Base-by-base conservation (phyloP, 2,329 filamentous ascomycete species). In the Ophiostoma montium region DNA sequence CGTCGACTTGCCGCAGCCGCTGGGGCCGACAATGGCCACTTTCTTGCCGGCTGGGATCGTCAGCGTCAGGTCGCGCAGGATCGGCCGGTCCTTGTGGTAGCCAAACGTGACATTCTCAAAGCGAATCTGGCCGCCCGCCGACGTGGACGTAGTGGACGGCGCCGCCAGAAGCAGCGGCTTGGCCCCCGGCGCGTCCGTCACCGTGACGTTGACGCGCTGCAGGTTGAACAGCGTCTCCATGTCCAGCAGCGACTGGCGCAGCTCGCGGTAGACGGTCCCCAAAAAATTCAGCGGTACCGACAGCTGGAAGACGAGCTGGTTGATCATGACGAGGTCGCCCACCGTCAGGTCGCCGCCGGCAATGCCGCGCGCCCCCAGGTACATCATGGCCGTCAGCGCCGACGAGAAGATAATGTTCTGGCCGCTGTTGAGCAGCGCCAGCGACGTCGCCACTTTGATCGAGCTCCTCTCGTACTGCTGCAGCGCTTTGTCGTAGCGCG, bases 171-270 rank as follows among this genome's bases (percentile, higher is more conserved):
- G 66, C 1, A 98, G 72, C 0, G 84, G 73, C 59, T 82, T 80
- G 0, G 90, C 87, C 58, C 84, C 70, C 2, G 82, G 76, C 48
- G 76, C 73, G 58, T 98, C 89, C 58, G 78, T 81, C 61, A 98
- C 84, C 35, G 76, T 79, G 12, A 95, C 82, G 57, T 96, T 94
- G 61, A 96, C 90, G 63, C 94, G 96, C 65, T 98, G 92, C 31
- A 98, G 73, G 63, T 86, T 95, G 72, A 98, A 98, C 6, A 98
- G 75, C 0, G 92, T 96, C 67, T 96, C 92, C 92, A 98, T 98
- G 63, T 98, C 94, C 32, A 98, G 72, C 41, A 98, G 72, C 19
- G 87, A 95, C 67, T 98, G 92, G 50, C 92, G 78, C 48, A 98
- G 75, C 67, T 98, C 92, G 57, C 92, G 84, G 63, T 98, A 98